Conservation (phyloP, 2,329 filamentous ascomycete genomes). For the Aspergillus spinulosporus region DNA sequence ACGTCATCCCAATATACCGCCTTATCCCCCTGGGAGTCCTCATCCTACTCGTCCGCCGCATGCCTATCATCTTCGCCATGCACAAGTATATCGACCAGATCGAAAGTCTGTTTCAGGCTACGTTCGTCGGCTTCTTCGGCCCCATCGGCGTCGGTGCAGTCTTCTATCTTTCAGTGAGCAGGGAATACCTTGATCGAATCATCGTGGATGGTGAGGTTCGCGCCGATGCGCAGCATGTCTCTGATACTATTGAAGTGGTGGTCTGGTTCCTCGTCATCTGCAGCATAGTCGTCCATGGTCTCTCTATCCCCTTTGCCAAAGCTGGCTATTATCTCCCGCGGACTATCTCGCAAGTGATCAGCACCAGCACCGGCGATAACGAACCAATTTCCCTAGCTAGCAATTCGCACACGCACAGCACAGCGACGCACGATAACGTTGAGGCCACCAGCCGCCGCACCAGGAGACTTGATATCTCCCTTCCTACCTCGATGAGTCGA, state of each 20-base stretch:
- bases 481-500: background rate
- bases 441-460: conserved; percentile 24
- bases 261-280: conserved; percentile 86
- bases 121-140: conserved; percentile 90
- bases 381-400: conserved; percentile 33
- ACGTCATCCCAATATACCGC: conserved; percentile 70
- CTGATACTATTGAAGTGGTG: conserved; percentile 67
- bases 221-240: conserved; percentile 64
- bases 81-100: conserved; percentile 79
- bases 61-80: conserved; percentile 73
- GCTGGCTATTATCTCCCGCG: conserved; percentile 49
- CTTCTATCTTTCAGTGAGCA: conserved; percentile 81
- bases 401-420: conserved; percentile 35
- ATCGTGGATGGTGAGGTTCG: conserved; percentile 62
- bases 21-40: conserved; percentile 72
- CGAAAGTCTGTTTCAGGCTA: conserved; percentile 68
- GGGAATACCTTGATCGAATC: conserved; percentile 68
- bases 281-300: conserved; percentile 80
- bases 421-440: conserved; percentile 27
- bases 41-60: conserved; percentile 72
- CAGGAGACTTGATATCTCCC: conserved; percentile 26
- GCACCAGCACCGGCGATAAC: conserved; percentile 33
- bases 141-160: conserved; percentile 88
- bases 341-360: conserved; percentile 48
- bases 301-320: conserved; percentile 71